phyloP scores from a whole-genome alignment of 495 filamentous ascomycete genomes.

The Chaetomium cochliodes region DNA sequence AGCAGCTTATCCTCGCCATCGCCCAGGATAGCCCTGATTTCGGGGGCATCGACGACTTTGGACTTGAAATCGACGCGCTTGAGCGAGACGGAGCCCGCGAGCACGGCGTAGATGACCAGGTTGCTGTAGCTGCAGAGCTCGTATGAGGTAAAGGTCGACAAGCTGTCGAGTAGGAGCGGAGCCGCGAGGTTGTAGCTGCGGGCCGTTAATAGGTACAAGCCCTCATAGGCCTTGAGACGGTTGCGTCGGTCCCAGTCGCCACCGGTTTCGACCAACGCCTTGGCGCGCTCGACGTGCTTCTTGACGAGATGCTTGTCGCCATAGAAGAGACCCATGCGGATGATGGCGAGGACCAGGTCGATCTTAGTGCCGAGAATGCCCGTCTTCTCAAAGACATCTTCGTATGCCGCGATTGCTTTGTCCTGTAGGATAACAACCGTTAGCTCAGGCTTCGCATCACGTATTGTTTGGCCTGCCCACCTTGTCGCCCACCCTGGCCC shows the following conservation, averaged over 20 bases:
- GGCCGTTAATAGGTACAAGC: conserved; percentile 84
- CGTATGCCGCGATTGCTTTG: conserved; percentile 85
- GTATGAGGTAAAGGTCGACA: conserved; percentile 98
- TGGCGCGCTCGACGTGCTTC: conserved; percentile 88
- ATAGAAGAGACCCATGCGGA: conserved; percentile 93
- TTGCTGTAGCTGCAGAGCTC: conserved; percentile 94
- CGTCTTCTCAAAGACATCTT: conserved; percentile 90
- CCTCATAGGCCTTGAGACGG: conserved; percentile 96
- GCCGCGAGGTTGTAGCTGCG: conserved; percentile 87
- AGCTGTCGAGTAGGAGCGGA: conserved; percentile 88
- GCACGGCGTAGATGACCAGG: conserved; percentile 91
- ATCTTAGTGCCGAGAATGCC: conserved; percentile 94
- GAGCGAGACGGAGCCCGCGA: conserved; percentile 89
- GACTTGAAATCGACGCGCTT: conserved; percentile 98
- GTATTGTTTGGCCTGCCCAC: conserved; percentile 42
- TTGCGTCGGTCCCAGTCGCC: conserved; percentile 99
- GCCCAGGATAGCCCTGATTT: conserved; percentile 94
- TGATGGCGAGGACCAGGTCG: conserved; percentile 91
- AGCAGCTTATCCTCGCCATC: conserved; percentile 81
- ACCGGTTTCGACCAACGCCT: conserved; percentile 84
- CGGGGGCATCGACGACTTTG: conserved; percentile 95
- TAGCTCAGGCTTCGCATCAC: neutral
- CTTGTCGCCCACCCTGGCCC: conserved; percentile 92
- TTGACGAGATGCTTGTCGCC: conserved; percentile 86
- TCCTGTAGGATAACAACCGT: conserved; percentile 56